These are phyloP conservation scores for Saturnispora dispora DNA, from an alignment of 805 yeast genomes.

Conservation along the genomic window DNA sequence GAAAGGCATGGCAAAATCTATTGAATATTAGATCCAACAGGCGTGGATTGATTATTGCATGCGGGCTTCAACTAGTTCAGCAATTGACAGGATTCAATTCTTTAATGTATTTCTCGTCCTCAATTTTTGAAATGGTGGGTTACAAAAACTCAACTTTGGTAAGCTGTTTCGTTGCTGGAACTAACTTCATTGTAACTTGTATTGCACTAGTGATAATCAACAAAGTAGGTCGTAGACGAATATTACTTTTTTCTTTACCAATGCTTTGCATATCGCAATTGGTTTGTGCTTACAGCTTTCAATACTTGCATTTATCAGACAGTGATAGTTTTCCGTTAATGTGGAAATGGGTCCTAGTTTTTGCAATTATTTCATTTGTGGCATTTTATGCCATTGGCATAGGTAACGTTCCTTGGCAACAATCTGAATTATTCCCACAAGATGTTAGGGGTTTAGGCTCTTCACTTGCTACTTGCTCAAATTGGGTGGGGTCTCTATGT, in stretches of 20 bases:
- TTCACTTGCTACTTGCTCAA: constrained; percentile 82
- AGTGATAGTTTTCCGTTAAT: constrained; percentile 44
- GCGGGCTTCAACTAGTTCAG: constrained; percentile 92
- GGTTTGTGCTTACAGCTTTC: constrained; percentile 78
- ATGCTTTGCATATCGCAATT: constrained; percentile 72
- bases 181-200: constrained; percentile 82
- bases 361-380: constrained; percentile 78
- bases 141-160: constrained; percentile 88
- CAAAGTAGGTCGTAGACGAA: constrained; percentile 76
- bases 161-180: constrained; percentile 86
- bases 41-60: constrained; percentile 80
- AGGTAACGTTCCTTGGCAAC: constrained; percentile 98
- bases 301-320: constrained; percentile 46
- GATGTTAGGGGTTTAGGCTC: constrained; percentile 87
- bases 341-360: constrained; percentile 84
- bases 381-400: constrained; percentile 90
- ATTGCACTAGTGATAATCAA: constrained; percentile 84
- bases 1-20: constrained; percentile 52
- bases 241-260: constrained; percentile 69
- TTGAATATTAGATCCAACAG: constrained; percentile 69
- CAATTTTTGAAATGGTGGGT: constrained; percentile 86
- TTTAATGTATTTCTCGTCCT: constrained; percentile 87
- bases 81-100: constrained; percentile 97
- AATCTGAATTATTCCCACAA: constrained; percentile 90
- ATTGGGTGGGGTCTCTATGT: constrained; percentile 91